Base-by-base conservation (phyloP, 768 basidiomycete genomes). In the Imleria badia region DNA sequence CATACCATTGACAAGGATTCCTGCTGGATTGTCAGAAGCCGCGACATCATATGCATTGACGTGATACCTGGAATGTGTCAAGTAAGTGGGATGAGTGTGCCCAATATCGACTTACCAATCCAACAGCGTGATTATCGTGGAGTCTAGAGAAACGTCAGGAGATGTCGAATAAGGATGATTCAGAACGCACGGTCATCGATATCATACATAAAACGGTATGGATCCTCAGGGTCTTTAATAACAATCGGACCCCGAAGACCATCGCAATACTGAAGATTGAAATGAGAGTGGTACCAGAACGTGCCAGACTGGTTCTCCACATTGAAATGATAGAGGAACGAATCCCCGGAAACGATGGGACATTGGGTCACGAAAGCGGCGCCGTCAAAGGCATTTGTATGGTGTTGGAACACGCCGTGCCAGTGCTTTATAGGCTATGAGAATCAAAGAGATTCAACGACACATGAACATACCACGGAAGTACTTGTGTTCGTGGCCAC, bases 251-350 rank as follows among this genome's bases (percentile, higher is more conserved):
- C 81, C 40, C 82, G 66, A 23, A 83, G 70, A 0, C 81, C 82
- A 50, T 84, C 82, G 47, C 82, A 83, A 51, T 81, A 82, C 58
- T 83, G 81, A 1, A 74, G 73, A 7, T 71, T 73, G 68, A 72
- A 65, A 52, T 81, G 80, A 15, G 76, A 78, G 56, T 64, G 77
- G 61, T 75, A 79, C 79, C 81, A 82, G 55, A 74, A 82, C 38
- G 74, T 77, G 45, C 67, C 68, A 22, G 70, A 45, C 53, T 74
- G 73, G 47, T 54, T 51, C 13, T 49, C 45, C 17, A 62, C 56
- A 9, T 45, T 39, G 58, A 74, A 76, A 23, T 74, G 66, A 48
- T 81, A 78, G 48, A 67, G 57, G 65, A 72, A 76, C 0, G 75
- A 74, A 33, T 73, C 34, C 4, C 71, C 73, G 0, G 79, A 59